Base-by-base conservation (phyloP, 106 monocot species). In the Platanthera guangdongensis region DNA sequence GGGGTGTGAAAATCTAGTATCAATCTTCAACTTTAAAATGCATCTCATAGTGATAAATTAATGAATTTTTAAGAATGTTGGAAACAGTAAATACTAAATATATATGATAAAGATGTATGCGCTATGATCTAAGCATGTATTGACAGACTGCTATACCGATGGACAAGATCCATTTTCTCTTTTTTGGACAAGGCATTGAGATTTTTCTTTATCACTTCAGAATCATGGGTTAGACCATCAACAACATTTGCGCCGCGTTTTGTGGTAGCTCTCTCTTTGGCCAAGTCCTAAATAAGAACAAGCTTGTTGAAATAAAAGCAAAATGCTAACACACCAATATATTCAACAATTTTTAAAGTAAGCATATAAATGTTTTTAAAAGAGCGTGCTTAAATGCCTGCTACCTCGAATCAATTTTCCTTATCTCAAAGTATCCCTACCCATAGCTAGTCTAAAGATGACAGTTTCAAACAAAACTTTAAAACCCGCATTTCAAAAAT, bases 121-220 rank as follows among this genome's bases (percentile, higher is more conserved):
- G 12, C 30, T 30, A 30, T 8, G 39, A 65, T 2, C 25, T 30
- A 65, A 60, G 6, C 59, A 32, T 32, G 28, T 30, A 65, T 11
- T 30, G 65, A 1, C 64, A 21, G 28, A 64, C 21, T 25, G 7
- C 4, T 30, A 65, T 65, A 95, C 95, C 90, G 90, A 75, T 88
- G 85, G 50, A 92, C 85, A 57, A 85, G 75, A 82, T 90, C 85
- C 95, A 95, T 92, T 79, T 90, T 83, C 75, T 92, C 92, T 73
- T 88, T 90, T 70, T 88, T 90, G 74, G 92, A 84, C 62, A 95
- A 81, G 30, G 80, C 68, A 82, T 63, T 81, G 47, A 92, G 14
- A 79, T 95, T 90, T 63, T 86, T 92, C 76, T 86, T 92, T 12
- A 90, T 71, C 76, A 86, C 71, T 22, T 85, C 90, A 78, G 73